Base-by-base conservation (phyloP, 768 basidiomycete species). In the Vararia minispora region DNA sequence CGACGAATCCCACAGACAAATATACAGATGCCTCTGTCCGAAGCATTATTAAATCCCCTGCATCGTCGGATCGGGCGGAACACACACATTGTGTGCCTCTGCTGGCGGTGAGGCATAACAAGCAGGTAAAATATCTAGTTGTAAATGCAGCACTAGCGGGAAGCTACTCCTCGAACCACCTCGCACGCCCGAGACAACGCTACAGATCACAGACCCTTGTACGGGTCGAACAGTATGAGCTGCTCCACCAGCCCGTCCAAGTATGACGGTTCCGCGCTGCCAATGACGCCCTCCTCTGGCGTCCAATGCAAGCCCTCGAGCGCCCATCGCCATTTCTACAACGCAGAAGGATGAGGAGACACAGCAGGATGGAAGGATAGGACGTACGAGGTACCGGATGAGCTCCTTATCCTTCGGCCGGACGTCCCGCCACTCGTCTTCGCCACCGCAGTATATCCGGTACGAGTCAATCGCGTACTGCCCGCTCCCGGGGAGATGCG, bases 271-370 rank as follows among this genome's bases (percentile, higher is more conserved):
- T 33, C 42, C 24, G 46, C 40, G 5, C 37, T 32, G 6, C 64
- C 56, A 4, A 65, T 46, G 4, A 63, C 61, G 0, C 76, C 76
- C 17, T 45, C 36, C 7, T 49, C 58, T 0, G 75, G 64, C 21
- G 58, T 58, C 76, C 76, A 80, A 40, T 66, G 50, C 41, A 60
- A 57, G 37, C 76, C 72, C 23, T 63, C 58, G 24, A 64, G 61
- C 1, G 80, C 79, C 81, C 81, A 84, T 53, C 73, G 74, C 81
- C 80, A 85, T 42, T 65, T 72, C 81, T 85, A 42, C n/a, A 31
- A 21, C 35, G 12, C 28, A 37, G 18, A 9, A 23, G 6, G 38
- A 22, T 35, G 13, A 29, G 28, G 7, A 28, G 9, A 13, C 6
- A 3, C 31, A 20, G 12, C 22, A 27, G 24, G 13, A n/a, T 10